A percentile compares a stretch with the other conserved stretches of the same genome.
These are phyloP conservation scores for Scheffersomyces segobiensis DNA, from an alignment of 1,139 yeast species.

Conservation along the genomic window DNA sequence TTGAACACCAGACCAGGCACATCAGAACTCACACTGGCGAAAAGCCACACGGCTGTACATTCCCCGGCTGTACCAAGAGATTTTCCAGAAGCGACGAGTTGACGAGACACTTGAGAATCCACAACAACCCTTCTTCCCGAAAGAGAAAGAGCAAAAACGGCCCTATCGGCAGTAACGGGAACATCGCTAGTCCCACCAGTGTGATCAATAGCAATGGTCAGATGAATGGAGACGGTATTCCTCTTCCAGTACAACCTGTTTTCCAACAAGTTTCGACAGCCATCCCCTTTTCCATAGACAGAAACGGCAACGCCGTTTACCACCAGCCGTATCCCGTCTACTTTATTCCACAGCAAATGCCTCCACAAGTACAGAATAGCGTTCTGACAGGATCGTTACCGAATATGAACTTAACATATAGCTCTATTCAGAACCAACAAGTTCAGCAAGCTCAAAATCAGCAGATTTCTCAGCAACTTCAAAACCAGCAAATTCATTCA, in stretches of 20 bases:
- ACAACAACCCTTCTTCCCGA: slow-evolving; percentile 59
- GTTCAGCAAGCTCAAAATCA: slow-evolving; percentile 2
- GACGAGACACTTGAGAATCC: slow-evolving; percentile 86
- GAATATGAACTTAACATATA: not conserved
- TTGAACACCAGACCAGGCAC: slow-evolving; percentile 94
- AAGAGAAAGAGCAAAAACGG: slow-evolving; percentile 15
- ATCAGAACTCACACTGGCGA: slow-evolving; percentile 96
- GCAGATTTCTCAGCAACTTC: not conserved
- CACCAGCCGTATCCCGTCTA: slow-evolving; percentile 39
- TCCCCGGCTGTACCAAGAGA: slow-evolving; percentile 82
- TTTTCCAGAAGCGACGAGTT: slow-evolving; percentile 89
- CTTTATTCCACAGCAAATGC: slow-evolving; percentile 27
- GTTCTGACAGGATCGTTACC: not conserved
- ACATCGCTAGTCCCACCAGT: not conserved
- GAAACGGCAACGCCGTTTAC: slow-evolving; percentile 36
- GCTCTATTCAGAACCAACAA: not conserved
- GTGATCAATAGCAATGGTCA: not conserved
- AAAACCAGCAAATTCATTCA: slow-evolving; percentile 1
- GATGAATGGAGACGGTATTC: not conserved
- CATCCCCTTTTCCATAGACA: slow-evolving; percentile 34
- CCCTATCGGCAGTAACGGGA: not conserved
- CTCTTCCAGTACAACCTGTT: not conserved
- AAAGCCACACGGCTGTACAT: slow-evolving; percentile 86
- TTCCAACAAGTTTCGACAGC: slow-evolving; percentile 10
- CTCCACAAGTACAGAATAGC: not conserved